A percentile compares a stretch with the other conserved stretches of the same genome.
phyloP scores from a whole-genome alignment of 106 monocot genomes.

The Posidonia australis region DNA sequence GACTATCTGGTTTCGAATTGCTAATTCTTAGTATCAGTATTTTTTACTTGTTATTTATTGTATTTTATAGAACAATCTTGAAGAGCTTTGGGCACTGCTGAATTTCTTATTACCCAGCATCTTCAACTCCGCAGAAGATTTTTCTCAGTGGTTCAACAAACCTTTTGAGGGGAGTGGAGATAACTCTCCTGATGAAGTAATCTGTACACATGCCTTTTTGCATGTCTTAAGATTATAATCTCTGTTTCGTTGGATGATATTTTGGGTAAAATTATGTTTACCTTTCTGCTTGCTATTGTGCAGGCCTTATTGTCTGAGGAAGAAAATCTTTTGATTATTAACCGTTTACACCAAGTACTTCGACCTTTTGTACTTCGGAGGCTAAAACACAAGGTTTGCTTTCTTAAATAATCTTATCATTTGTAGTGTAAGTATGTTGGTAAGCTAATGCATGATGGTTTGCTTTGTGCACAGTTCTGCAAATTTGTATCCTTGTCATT shows the following conservation, averaged over 20 bases:
- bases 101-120: slow-evolving; percentile 94
- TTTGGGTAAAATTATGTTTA: background rate
- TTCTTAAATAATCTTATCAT: no score
- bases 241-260: no score
- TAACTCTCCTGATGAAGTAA: slow-evolving; percentile 76
- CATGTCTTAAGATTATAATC: no score
- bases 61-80: slow-evolving; percentile 74
- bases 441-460: no score
- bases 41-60: no score
- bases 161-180: slow-evolving; percentile 89
- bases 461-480: no score
- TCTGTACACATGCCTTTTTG: slow-evolving; percentile 4
- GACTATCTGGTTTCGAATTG: background rate
- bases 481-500: no score
- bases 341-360: slow-evolving; percentile 98
- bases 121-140: slow-evolving; percentile 97
- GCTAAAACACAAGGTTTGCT: slow-evolving; percentile 86
- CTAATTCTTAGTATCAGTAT: no score
- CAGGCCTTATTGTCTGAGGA: slow-evolving; percentile 95
- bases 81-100: slow-evolving; percentile 95
- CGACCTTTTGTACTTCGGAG: slow-evolving; percentile 97
- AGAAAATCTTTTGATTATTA: slow-evolving; percentile 97
- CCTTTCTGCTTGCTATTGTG: background rate
- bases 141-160: slow-evolving; percentile 99
- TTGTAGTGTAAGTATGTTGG: no score